These are phyloP conservation scores for Salix arbutifolia DNA, from an alignment of 345 rosid genomes.

Conservation along the genomic window DNA sequence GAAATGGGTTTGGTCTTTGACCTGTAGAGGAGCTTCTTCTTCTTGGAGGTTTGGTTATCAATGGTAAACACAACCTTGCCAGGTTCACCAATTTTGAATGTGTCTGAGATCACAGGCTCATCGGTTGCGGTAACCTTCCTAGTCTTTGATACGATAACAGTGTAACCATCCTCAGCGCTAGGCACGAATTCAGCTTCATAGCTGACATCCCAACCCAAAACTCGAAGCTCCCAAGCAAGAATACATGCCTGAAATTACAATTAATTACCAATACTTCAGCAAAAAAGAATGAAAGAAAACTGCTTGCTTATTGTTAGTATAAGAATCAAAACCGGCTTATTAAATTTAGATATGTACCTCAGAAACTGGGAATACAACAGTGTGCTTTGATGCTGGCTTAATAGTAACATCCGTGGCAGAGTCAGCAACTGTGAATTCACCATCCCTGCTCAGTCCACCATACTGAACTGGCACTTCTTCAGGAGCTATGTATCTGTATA, in stretches of 20 bases:
- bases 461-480: slow-evolving; percentile 45
- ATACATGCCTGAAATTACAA: slow-evolving; percentile 17
- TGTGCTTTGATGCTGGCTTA: slow-evolving; percentile 36
- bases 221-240: slow-evolving; percentile 46
- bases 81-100: slow-evolving; percentile 36
- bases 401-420: slow-evolving; percentile 31
- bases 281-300: neutral
- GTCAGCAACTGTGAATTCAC: slow-evolving; percentile 35
- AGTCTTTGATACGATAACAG: slow-evolving; percentile 41
- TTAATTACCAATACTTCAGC: neutral
- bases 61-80: slow-evolving; percentile 45
- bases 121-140: slow-evolving; percentile 31
- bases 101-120: slow-evolving; percentile 28
- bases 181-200: slow-evolving; percentile 51
- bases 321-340: neutral
- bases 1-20: slow-evolving; percentile 35
- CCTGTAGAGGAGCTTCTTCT: slow-evolving; percentile 52
- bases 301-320: too few relatives aligned
- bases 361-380: slow-evolving; percentile 34
- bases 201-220: slow-evolving; percentile 49
- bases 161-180: slow-evolving; percentile 31
- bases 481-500: slow-evolving; percentile 41
- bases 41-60: slow-evolving; percentile 41
- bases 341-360: slow-evolving; percentile 22
- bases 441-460: slow-evolving; percentile 42